Conservation (phyloP, 371 early-diverging fungal species). For the Syncephalastrum contaminatum region DNA sequence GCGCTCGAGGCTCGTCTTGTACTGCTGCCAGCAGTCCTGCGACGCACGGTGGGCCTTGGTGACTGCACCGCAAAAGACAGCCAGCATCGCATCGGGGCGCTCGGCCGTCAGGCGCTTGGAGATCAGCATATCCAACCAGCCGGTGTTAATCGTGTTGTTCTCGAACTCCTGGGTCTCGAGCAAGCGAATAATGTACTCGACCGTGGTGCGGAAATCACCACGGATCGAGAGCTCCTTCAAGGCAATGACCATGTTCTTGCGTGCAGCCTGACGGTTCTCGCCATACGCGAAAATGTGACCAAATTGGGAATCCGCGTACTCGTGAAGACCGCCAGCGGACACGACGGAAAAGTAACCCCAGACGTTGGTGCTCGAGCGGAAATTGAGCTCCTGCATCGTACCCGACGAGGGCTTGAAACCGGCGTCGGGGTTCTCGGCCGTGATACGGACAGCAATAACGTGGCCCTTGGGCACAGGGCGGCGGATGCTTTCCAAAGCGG, state of each 20-base stretch:
- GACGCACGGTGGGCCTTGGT: conserved; percentile 78
- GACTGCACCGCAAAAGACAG: conserved; percentile 92
- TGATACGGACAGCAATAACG: conserved; percentile 98
- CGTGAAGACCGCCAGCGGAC: conserved; percentile 94
- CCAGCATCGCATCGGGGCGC: conserved; percentile 86
- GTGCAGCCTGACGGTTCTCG: conserved; percentile 88
- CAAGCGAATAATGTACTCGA: conserved; percentile 94
- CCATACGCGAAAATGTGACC: conserved; percentile 99
- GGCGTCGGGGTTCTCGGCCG: conserved; percentile 99
- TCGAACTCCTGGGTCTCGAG: conserved; percentile 90
- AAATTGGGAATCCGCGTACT: conserved; percentile 99
- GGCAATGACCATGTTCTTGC: conserved; percentile 96
- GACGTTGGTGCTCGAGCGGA: conserved; percentile 90
- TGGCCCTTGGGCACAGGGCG: conserved; percentile 95
- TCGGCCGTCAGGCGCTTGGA: conserved; percentile 87
- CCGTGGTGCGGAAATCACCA: conserved; percentile 97
- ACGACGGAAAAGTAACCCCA: conserved; percentile 99
- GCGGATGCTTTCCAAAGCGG: conserved; percentile 78
- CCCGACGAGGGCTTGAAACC: conserved; percentile 98
- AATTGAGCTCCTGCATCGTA: conserved; percentile 94
- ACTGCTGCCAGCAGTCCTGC: conserved; percentile 66
- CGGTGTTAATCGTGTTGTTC: conserved; percentile 91
- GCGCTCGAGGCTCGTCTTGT: conserved; percentile 81
- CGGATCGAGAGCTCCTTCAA: conserved; percentile 97
- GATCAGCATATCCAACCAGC: conserved; percentile 95